These are phyloP conservation scores for Coprinellus micaceus DNA, from an alignment of 768 basidiomycete genomes.

Conservation along the genomic window DNA sequence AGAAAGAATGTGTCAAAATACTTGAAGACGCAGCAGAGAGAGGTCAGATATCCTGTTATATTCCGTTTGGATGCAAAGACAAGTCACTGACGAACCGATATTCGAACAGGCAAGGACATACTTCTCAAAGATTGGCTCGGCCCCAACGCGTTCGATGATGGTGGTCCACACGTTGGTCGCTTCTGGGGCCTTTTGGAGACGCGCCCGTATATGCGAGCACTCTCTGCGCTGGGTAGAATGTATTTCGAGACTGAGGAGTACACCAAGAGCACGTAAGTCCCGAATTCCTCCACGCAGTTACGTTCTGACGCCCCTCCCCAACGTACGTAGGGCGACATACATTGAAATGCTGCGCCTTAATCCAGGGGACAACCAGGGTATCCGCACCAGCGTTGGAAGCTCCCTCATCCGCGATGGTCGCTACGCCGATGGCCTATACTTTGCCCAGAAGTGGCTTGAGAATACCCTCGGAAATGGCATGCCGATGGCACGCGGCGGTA, in stretches of 20 bases:
- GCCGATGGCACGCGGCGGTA: slow-evolving; percentile 22
- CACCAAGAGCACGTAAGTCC: neutral
- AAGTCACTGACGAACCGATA: neutral
- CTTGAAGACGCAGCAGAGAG: slow-evolving; percentile 23
- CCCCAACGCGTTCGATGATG: neutral
- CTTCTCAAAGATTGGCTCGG: slow-evolving; percentile 1
- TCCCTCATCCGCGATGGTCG: slow-evolving; percentile 33
- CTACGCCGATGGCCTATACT: slow-evolving; percentile 36
- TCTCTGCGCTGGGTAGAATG: neutral
- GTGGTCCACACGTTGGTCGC: neutral
- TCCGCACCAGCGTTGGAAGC: slow-evolving; percentile 35
- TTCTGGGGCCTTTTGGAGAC: neutral
- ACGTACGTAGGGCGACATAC: neutral
- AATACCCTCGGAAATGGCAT: slow-evolving; percentile 8
- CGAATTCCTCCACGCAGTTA: neutral
- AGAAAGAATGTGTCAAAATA: slow-evolving; percentile 21
- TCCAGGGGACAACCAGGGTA: slow-evolving; percentile 37
- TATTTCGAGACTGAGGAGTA: neutral
- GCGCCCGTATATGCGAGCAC: slow-evolving; percentile 2
- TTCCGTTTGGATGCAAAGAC: neutral
- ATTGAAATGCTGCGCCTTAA: slow-evolving; percentile 41
- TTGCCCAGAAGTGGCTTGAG: slow-evolving; percentile 30
- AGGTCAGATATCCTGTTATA: neutral
- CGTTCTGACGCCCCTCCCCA: too few species aligned
- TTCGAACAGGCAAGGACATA: neutral